Evolutionary conservation across 306 rosid species (phyloP).

Genomic region (Trifolium dubium): DNA sequence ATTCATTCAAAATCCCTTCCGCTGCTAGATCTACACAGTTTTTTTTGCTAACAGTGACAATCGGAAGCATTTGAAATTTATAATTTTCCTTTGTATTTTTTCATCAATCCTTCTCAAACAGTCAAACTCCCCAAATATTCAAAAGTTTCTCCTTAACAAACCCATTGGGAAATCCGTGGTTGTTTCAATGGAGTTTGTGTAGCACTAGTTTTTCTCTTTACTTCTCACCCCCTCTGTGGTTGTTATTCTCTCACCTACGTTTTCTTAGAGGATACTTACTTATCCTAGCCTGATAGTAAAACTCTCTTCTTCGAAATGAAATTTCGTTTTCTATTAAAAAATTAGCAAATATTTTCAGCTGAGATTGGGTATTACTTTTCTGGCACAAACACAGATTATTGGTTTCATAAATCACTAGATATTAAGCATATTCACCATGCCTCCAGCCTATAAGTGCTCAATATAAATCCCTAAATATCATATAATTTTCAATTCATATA

Average conservation of each 20-base stretch:
- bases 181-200: slow-evolving; percentile 14
- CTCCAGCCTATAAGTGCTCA: slow-evolving; percentile 12
- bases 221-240: not conserved
- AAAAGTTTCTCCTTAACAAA: slow-evolving; percentile 24
- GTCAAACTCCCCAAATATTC: slow-evolving; percentile 24
- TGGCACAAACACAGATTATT: not conserved
- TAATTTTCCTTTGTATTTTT: not conserved
- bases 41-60: not conserved
- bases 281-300: not conserved
- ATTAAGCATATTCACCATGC: slow-evolving; percentile 1
- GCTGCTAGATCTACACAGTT: not conserved
- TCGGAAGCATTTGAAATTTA: not conserved
- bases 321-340: not conserved
- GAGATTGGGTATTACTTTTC: not conserved
- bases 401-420: slow-evolving; percentile 5
- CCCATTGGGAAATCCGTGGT: slow-evolving; percentile 23
- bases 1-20: not conserved
- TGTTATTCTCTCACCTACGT: slow-evolving; percentile 7
- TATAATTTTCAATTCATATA: not conserved
- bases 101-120: not conserved
- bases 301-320: not conserved
- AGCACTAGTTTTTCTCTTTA: slow-evolving; percentile 19
- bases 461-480: not conserved
- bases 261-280: not conserved
- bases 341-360: not conserved